Conservation (phyloP, 1,139 yeast genomes). For the Yamadazyma sp. region DNA sequence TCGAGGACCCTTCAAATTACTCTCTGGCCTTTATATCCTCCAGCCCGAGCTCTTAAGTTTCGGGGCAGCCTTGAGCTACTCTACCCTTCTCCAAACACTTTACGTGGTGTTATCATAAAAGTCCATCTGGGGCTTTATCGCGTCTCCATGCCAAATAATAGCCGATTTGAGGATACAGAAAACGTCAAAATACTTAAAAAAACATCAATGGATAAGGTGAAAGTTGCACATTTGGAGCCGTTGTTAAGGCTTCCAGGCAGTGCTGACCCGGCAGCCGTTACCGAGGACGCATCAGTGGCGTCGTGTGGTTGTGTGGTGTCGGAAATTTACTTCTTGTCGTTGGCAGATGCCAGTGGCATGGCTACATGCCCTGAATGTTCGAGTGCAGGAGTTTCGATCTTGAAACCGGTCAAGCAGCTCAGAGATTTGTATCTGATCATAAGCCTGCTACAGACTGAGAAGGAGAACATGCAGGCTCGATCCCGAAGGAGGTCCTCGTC, state of each 20-base stretch:
- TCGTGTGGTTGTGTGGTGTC: constrained; percentile 76
- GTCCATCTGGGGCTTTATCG: no score
- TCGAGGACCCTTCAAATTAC: no score
- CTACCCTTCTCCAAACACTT: no score
- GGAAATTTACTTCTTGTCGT: constrained; percentile 38
- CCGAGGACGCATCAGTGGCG: constrained; percentile 54
- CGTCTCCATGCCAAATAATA: no score
- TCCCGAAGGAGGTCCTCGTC: constrained; percentile 23
- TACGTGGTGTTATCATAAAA: no score
- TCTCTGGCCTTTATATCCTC: no score
- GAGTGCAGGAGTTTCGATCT: constrained; percentile 24
- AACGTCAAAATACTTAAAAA: not conserved
- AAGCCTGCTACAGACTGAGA: constrained; percentile 7
- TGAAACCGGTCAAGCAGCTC: constrained; percentile 53
- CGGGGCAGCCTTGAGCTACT: no score
- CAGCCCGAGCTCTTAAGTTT: no score
- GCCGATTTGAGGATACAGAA: no score
- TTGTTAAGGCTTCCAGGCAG: constrained; percentile 31
- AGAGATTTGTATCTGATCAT: constrained; percentile 48
- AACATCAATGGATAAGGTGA: constrained; percentile 26
- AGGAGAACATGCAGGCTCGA: constrained; percentile 5
- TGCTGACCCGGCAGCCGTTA: constrained; percentile 20
- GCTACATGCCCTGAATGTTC: constrained; percentile 53
- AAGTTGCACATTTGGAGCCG: constrained; percentile 27
- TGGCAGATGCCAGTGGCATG: constrained; percentile 17